A percentile compares a stretch with the other conserved stretches of the same genome.
These are phyloP conservation scores for Stentor coeruleus DNA, from an alignment of 73 alveolate genomes.

Conservation along the genomic window DNA sequence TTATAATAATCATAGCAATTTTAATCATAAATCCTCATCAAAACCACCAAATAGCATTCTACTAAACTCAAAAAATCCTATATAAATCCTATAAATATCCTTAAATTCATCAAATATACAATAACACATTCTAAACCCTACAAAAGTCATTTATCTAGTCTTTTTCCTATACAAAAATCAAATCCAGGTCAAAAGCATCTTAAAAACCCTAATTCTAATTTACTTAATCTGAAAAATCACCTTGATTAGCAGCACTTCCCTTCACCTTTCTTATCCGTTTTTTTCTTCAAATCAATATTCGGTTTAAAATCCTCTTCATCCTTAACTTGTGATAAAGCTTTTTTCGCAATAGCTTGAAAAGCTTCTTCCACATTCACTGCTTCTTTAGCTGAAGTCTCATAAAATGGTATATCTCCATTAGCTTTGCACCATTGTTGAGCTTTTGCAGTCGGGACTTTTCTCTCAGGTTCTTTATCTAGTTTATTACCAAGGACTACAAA, in stretches of 20 bases:
- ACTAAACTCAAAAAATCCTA: too few relatives aligned
- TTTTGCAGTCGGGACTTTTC: constrained; percentile 59
- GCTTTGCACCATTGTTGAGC: constrained; percentile 81
- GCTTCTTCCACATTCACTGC: constrained; percentile 83
- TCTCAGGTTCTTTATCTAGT: constrained; percentile 61
- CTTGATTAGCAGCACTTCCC: constrained; percentile 14
- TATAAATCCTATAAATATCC: too few relatives aligned
- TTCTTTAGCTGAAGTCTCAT: constrained; percentile 84
- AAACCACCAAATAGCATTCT: too few relatives aligned
- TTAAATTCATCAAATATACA: neutral
- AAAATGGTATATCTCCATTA: constrained; percentile 72
- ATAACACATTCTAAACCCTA: neutral
- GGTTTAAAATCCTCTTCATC: constrained; percentile 40
- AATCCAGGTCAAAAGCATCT: too few relatives aligned
- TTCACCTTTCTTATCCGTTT: neutral
- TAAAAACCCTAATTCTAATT: too few relatives aligned
- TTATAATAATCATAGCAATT: too few relatives aligned
- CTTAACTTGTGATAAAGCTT: constrained; percentile 56
- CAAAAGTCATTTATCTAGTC: too few relatives aligned
- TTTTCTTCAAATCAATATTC: neutral
- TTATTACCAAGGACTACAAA: constrained; percentile 93
- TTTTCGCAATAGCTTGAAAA: constrained; percentile 73
- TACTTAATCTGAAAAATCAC: too few relatives aligned
- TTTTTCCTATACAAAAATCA: too few relatives aligned
- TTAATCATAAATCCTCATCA: too few relatives aligned